phyloP scores from a whole-genome alignment of 495 filamentous ascomycete species.

The Tuber indicum region DNA sequence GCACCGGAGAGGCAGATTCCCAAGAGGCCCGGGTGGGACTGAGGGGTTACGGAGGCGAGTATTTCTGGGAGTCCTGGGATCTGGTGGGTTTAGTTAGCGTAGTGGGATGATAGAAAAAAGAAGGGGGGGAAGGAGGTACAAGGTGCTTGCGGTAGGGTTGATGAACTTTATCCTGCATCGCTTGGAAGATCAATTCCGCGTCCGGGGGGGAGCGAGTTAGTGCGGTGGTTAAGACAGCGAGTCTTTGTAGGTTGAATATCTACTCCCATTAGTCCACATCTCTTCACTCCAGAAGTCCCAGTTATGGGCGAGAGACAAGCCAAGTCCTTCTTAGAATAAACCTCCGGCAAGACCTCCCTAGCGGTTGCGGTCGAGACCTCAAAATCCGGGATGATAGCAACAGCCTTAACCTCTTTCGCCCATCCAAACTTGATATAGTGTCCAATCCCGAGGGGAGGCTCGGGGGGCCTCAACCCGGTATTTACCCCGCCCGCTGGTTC shows the following conservation, averaged over 20 bases:
- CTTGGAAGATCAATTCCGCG: slow-evolving; percentile 83
- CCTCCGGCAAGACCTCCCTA: slow-evolving; percentile 67
- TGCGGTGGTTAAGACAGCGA: slow-evolving; percentile 77
- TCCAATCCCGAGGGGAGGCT: slow-evolving; percentile 83
- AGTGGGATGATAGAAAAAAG: neutral
- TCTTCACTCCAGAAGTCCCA: neutral
- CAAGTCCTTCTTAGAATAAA: slow-evolving; percentile 71
- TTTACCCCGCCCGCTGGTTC: slow-evolving; percentile 79
- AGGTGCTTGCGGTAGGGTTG: slow-evolving; percentile 85
- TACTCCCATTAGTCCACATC: slow-evolving; percentile 37
- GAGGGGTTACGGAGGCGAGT: slow-evolving; percentile 74
- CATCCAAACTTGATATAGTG: slow-evolving; percentile 88
- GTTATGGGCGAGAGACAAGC: slow-evolving; percentile 48
- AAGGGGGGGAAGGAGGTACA: slow-evolving; percentile 13
- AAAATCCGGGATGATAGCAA: slow-evolving; percentile 91
- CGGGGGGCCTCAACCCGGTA: slow-evolving; percentile 72
- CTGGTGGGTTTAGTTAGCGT: slow-evolving; percentile 13
- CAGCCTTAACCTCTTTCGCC: slow-evolving; percentile 87
- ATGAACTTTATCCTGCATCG: slow-evolving; percentile 96
- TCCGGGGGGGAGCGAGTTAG: slow-evolving; percentile 85
- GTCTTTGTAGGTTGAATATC: slow-evolving; percentile 90
- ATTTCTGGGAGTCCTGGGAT: slow-evolving; percentile 90
- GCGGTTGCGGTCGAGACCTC: slow-evolving; percentile 85
- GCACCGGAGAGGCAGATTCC: slow-evolving; percentile 92
- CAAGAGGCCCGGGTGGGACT: slow-evolving; percentile 75